Conservation (phyloP, 257 asterid species). For the Solanum neorickii region DNA sequence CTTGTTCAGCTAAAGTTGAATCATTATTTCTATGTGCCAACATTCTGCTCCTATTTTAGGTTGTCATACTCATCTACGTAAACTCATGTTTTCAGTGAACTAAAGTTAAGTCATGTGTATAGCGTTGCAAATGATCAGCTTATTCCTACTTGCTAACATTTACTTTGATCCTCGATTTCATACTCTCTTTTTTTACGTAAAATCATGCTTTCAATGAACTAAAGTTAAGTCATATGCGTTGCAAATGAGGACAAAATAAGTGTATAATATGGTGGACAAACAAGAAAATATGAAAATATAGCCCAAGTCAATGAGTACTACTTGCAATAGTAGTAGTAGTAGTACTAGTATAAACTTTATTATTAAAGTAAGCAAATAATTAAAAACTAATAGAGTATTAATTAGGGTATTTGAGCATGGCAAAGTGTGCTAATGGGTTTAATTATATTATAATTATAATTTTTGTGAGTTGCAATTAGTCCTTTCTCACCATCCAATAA, state of each 20-base stretch:
- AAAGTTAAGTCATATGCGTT: neutral
- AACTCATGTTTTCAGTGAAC: neutral
- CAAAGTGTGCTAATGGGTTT: neutral
- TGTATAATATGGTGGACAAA: neutral
- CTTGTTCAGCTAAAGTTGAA: neutral
- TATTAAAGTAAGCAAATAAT: neutral
- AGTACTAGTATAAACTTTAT: neutral
- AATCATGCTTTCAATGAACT: neutral
- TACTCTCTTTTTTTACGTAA: neutral
- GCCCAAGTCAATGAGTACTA: neutral
- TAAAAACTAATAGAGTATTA: neutral
- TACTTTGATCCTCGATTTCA: neutral
- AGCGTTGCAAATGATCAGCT: neutral
- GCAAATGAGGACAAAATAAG: neutral
- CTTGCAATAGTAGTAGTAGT: neutral
- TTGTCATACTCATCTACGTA: neutral
- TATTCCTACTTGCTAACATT: neutral
- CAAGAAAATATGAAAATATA: neutral
- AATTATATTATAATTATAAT: neutral
- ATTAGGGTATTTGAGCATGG: neutral
- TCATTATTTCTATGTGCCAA: neutral
- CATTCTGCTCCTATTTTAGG: neutral
- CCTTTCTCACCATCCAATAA: conserved; percentile 40
- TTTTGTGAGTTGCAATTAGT: neutral
- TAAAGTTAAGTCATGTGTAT: neutral